A percentile compares a stretch with the other conserved stretches of the same genome.
phyloP scores from a whole-genome alignment of 2,329 filamentous ascomycete genomes.

The Dactylellina sp. region DNA sequence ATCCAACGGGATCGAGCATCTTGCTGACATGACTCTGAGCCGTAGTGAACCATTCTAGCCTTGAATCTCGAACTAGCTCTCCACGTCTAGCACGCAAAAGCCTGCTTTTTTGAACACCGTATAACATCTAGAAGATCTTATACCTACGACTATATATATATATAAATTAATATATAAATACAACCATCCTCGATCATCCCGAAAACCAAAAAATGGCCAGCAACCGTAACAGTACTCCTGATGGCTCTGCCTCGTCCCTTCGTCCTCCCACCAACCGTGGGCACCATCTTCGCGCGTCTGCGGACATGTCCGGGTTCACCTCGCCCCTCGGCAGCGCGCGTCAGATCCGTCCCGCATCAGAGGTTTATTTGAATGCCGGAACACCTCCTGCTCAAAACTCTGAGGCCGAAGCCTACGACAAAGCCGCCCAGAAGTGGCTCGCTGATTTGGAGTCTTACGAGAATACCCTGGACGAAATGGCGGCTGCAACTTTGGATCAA shows the following conservation, averaged over 20 bases:
- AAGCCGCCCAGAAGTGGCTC: conserved; percentile 97
- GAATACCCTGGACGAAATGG: conserved; percentile 99
- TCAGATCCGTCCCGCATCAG: conserved; percentile 89
- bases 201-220: conserved; percentile 51
- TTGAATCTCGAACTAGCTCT: conserved; percentile 30
- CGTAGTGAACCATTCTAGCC: conserved; percentile 32
- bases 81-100: conserved; percentile 20
- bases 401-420: conserved; percentile 86
- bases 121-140: conserved; percentile 30
- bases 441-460: conserved; percentile 99
- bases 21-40: not conserved
- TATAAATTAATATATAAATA: conserved; percentile 37
- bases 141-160: not conserved
- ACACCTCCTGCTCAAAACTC: conserved; percentile 65
- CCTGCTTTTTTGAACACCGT: conserved; percentile 32
- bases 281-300: conserved; percentile 91
- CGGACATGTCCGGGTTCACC: conserved; percentile 86
- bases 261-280: conserved; percentile 84
- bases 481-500: conserved; percentile 96
- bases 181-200: too few relatives aligned
- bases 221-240: conserved; percentile 97
- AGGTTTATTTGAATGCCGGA: conserved; percentile 74
- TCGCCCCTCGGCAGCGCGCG: conserved; percentile 77
- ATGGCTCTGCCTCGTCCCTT: conserved; percentile 84
- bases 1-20: not conserved